These are phyloP conservation scores for Sarocladiaceae sp. DNA, from an alignment of 2,329 filamentous ascomycete species.

Conservation along the genomic window DNA sequence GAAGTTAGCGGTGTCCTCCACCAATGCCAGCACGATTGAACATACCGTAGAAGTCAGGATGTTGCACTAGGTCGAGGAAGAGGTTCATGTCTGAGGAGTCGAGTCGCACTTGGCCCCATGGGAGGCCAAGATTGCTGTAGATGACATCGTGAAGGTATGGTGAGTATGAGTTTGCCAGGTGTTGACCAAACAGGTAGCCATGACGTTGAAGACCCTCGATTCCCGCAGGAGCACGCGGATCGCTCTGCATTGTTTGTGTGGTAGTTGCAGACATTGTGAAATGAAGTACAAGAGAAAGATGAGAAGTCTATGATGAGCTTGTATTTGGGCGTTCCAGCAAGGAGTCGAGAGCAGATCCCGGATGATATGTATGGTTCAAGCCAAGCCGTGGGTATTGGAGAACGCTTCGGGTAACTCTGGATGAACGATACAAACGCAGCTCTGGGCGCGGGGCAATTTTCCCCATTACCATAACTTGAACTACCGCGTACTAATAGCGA, in stretches of 20 bases:
- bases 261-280: background rate
- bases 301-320: too few species aligned
- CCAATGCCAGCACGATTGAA: too few species aligned
- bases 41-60: constrained; percentile 59
- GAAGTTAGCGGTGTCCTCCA: background rate
- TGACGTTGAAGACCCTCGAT: constrained; percentile 34
- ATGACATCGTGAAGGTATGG: constrained; percentile 51
- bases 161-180: constrained; percentile 51
- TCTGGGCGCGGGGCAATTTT: too few species aligned
- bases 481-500: too few species aligned
- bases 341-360: too few species aligned
- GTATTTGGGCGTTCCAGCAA: too few species aligned
- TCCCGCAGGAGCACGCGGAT: constrained; percentile 11
- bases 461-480: background rate
- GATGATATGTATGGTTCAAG: too few species aligned
- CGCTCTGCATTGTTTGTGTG: background rate
- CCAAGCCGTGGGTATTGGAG: too few species aligned
- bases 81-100: constrained; percentile 45
- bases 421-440: too few species aligned
- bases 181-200: constrained; percentile 54
- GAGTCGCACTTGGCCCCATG: constrained; percentile 48
- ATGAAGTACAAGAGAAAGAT: background rate
- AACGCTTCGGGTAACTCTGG: too few species aligned
- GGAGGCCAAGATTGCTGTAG: constrained; percentile 44
- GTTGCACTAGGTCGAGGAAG: constrained; percentile 47